phyloP scores from a whole-genome alignment of 176 grass and related monocot genomes.

The Tuctoria greenei region DNA sequence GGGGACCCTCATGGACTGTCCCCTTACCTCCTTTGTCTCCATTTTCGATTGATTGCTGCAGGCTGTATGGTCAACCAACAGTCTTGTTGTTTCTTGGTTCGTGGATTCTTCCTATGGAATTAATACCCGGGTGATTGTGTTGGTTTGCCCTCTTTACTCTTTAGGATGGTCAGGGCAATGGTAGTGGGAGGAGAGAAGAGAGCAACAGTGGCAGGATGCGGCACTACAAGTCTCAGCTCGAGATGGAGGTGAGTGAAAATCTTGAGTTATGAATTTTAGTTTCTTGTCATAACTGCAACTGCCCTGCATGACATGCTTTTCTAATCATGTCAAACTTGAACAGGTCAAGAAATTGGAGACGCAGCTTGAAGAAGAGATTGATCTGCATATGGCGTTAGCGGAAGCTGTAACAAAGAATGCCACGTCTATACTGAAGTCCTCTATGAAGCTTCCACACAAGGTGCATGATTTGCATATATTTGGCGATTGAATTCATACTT shows the following conservation, averaged over 20 bases:
- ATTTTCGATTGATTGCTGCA: conserved; percentile 22
- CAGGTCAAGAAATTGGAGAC: conserved; percentile 86
- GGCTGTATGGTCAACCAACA: conserved; percentile 44
- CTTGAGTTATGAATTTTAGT: background rate
- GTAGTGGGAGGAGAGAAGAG: conserved; percentile 46
- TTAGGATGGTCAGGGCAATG: conserved; percentile 64
- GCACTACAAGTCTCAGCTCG: conserved; percentile 66
- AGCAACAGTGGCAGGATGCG: conserved; percentile 39
- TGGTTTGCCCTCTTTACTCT: conserved; percentile 34
- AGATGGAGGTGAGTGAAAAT: conserved; percentile 67
- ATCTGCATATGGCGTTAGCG: conserved; percentile 69
- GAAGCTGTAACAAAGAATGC: conserved; percentile 62
- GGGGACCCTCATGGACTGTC: conserved; percentile 39
- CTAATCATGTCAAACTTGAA: background rate
- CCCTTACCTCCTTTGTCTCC: conserved; percentile 22
- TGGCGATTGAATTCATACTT: background rate
- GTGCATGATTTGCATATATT: conserved; percentile 23
- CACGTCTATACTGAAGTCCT: conserved; percentile 47
- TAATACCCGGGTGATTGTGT: conserved; percentile 6
- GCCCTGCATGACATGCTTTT: background rate
- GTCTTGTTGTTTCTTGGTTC: conserved; percentile 46
- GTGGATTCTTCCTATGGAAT: conserved; percentile 5
- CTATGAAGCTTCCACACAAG: conserved; percentile 70
- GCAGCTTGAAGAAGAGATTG: conserved; percentile 81
- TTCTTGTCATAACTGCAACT: background rate